Conservation (phyloP, 768 basidiomycete genomes). For the Cyclocybe cylindracea region DNA sequence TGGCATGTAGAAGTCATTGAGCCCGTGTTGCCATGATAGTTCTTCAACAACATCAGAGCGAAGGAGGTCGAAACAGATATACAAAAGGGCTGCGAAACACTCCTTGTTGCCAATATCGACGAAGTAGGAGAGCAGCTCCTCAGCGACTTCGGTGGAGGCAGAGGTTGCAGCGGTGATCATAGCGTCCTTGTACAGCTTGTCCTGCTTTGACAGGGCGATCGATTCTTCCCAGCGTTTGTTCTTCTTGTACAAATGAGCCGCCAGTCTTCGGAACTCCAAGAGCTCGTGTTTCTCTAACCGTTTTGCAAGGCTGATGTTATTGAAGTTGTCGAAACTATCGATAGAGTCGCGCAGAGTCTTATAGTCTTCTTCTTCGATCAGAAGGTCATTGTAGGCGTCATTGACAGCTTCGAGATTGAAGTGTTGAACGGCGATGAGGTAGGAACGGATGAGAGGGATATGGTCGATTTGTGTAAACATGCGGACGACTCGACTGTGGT, state of each 20-base stretch:
- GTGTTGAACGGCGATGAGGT: constrained; percentile 97
- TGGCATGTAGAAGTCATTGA: constrained; percentile 98
- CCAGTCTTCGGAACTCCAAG: constrained; percentile 92
- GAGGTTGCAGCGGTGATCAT: constrained; percentile 93
- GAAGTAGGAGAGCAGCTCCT: constrained; percentile 94
- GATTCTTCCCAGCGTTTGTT: constrained; percentile 96
- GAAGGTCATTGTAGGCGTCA: constrained; percentile 95
- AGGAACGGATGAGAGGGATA: constrained; percentile 92
- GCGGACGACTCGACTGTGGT: constrained; percentile 92
- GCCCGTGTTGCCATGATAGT: constrained; percentile 92
- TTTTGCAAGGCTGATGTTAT: constrained; percentile 83
- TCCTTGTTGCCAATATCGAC: constrained; percentile 99
- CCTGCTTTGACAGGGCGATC: constrained; percentile 91
- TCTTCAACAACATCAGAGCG: constrained; percentile 93
- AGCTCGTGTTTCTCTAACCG: constrained; percentile 88
- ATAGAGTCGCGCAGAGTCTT: constrained; percentile 97
- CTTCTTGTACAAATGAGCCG: constrained; percentile 98
- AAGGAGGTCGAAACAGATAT: constrained; percentile 93
- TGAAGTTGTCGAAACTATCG: constrained; percentile 98
- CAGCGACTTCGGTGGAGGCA: constrained; percentile 82
- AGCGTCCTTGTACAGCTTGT: constrained; percentile 96
- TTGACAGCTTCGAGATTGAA: constrained; percentile 97
- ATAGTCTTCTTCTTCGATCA: constrained; percentile 99
- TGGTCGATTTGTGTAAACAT: constrained; percentile 96
- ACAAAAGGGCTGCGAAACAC: constrained; percentile 90